phyloP scores from a whole-genome alignment of 805 yeast genomes.

The Sugiyamaella boreocaroliniensis region DNA sequence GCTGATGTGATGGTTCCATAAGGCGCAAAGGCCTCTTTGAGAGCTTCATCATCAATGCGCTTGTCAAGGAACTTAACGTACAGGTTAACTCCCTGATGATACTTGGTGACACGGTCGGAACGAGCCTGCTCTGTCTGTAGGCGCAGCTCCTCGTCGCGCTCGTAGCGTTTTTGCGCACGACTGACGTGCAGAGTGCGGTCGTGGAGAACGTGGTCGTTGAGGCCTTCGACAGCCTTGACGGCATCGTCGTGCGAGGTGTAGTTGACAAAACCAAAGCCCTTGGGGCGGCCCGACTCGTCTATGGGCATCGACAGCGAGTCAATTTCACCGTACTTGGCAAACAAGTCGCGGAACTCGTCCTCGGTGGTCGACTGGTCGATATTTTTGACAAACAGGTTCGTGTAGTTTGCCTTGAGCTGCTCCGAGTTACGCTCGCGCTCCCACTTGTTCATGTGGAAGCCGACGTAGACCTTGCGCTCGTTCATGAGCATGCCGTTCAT shows the following conservation, averaged over 20 bases:
- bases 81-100: slow-evolving; percentile 62
- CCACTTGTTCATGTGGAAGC: slow-evolving; percentile 58
- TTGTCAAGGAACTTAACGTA: slow-evolving; percentile 61
- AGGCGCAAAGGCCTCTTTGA: slow-evolving; percentile 36
- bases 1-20: slow-evolving; percentile 47
- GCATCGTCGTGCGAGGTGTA: slow-evolving; percentile 38
- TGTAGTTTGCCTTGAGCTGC: slow-evolving; percentile 42
- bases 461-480: slow-evolving; percentile 38
- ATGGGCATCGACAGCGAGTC: slow-evolving; percentile 50
- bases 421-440: slow-evolving; percentile 49
- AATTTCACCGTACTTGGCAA: slow-evolving; percentile 43
- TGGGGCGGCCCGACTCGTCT: slow-evolving; percentile 25
- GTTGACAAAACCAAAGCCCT: slow-evolving; percentile 56
- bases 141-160: slow-evolving; percentile 21
- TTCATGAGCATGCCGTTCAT: slow-evolving; percentile 42
- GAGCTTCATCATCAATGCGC: slow-evolving; percentile 48
- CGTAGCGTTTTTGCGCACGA: slow-evolving; percentile 41
- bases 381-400: slow-evolving; percentile 49
- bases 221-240: slow-evolving; percentile 41
- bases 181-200: slow-evolving; percentile 36
- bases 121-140: slow-evolving; percentile 9
- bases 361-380: slow-evolving; percentile 38
- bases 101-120: slow-evolving; percentile 24
- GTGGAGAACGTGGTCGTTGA: slow-evolving; percentile 39
- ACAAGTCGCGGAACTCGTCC: slow-evolving; percentile 37